phyloP scores from a whole-genome alignment of 1,284 basidiomycete species.

The Gymnopus androsaceus region DNA sequence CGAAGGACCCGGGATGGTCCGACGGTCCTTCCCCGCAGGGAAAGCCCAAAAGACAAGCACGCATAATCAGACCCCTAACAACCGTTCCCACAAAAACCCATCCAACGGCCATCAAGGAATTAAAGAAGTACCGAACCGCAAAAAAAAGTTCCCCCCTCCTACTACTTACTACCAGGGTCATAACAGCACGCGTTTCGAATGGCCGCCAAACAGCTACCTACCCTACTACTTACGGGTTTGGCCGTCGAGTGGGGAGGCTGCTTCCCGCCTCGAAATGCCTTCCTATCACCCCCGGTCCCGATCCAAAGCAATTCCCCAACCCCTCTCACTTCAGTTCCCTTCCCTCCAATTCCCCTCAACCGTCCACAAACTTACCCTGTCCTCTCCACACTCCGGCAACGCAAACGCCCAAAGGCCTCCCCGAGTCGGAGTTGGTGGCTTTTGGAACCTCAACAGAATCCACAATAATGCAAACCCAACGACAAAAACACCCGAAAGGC shows the following conservation, averaged over 20 bases:
- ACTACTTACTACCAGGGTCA: background rate
- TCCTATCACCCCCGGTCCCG: conserved; percentile 29
- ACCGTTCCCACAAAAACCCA: background rate
- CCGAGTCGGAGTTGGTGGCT: conserved; percentile 20
- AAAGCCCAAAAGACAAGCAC: conserved; percentile 29
- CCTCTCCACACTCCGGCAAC: conserved; percentile 51
- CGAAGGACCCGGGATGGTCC: conserved; percentile 45
- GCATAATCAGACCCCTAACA: background rate
- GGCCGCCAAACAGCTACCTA: background rate
- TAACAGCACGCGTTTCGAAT: background rate
- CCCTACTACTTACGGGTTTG: background rate
- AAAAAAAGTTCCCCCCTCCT: too few species aligned
- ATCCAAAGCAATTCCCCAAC: conserved; percentile 36
- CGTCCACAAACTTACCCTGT: conserved; percentile 35
- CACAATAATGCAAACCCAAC: conserved; percentile 79
- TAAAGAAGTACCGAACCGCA: background rate
- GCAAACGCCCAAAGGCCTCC: conserved; percentile 35
- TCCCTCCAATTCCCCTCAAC: conserved; percentile 22
- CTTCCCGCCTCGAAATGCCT: conserved; percentile 18
- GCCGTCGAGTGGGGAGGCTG: background rate
- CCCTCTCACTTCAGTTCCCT: conserved; percentile 36
- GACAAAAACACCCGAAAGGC: conserved; percentile 52
- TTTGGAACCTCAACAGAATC: conserved; percentile 58
- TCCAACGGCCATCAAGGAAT: background rate
- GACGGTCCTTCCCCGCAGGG: conserved; percentile 29